These are phyloP conservation scores for Vigna unguiculata DNA, from an alignment of 306 rosid species.

Conservation along the genomic window DNA sequence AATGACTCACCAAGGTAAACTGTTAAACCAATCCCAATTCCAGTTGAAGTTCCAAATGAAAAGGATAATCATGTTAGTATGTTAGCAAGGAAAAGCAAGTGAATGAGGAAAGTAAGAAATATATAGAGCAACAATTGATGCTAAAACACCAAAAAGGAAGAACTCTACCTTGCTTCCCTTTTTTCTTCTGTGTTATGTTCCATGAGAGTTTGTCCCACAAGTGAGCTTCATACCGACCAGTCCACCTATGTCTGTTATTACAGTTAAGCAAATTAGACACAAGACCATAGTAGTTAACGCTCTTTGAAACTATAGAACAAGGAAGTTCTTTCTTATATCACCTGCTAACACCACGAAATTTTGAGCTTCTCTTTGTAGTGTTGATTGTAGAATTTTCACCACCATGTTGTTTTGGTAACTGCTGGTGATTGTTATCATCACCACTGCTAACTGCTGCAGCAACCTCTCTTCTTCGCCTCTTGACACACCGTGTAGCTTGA, in stretches of 20 bases:
- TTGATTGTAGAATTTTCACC: constrained; percentile 57
- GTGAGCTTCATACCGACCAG: constrained; percentile 92
- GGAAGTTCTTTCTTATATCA: constrained; percentile 25
- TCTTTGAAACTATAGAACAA: constrained; percentile 22
- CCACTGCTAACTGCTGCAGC: constrained; percentile 9
- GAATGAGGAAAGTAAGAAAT: not conserved
- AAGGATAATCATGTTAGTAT: constrained; percentile 20
- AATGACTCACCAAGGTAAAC: constrained; percentile 74
- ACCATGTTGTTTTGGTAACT: constrained; percentile 24
- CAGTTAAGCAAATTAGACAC: constrained; percentile 24
- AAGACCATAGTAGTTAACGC: not conserved
- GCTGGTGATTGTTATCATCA: constrained; percentile 20
- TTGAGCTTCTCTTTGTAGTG: constrained; percentile 78
- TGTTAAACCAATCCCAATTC: constrained; percentile 44
- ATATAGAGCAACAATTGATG: not conserved
- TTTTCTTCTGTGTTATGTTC: constrained; percentile 87
- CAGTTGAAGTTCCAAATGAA: constrained; percentile 37
- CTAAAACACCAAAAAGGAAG: not conserved
- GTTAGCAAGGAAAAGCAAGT: constrained; percentile 8
- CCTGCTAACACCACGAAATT: constrained; percentile 89
- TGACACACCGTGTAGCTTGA: constrained; percentile 52
- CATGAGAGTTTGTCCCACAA: constrained; percentile 94
- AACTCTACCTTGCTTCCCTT: constrained; percentile 83
- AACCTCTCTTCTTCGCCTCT: constrained; percentile 72
- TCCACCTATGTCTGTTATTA: constrained; percentile 89